These are phyloP conservation scores for Carex pumila DNA, from an alignment of 176 grass and related monocot genomes.

Conservation along the genomic window DNA sequence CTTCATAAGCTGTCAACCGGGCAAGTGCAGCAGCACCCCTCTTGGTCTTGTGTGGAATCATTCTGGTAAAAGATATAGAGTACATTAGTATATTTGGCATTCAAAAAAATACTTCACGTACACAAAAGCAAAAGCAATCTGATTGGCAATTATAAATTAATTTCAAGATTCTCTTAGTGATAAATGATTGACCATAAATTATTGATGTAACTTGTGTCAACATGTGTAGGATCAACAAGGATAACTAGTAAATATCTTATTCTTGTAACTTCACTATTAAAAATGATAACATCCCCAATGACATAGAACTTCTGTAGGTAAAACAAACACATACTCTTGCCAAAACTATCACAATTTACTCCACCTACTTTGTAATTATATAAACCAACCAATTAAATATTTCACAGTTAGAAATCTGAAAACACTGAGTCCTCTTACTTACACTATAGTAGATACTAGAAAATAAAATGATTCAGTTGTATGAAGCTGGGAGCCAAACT, in stretches of 20 bases:
- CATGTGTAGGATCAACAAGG: not conserved
- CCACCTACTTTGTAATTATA: not conserved
- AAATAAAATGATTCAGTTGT: not conserved
- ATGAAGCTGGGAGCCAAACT: not conserved
- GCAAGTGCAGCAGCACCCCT: constrained; percentile 79
- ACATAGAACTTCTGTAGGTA: not conserved
- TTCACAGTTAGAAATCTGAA: not conserved
- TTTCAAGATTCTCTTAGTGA: not conserved
- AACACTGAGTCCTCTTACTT: not conserved
- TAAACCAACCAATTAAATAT: not conserved
- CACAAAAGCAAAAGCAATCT: not conserved
- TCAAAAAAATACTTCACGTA: not conserved
- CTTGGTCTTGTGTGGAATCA: constrained; percentile 98
- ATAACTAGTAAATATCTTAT: not conserved
- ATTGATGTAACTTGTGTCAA: not conserved
- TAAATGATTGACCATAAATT: not conserved
- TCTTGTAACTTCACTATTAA: not conserved
- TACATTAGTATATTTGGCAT: not conserved
- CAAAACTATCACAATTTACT: not conserved
- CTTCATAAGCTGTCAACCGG: constrained; percentile 80
- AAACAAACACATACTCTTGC: not conserved
- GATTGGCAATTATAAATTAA: not conserved
- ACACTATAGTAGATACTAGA: not conserved
- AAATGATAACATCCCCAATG: not conserved
- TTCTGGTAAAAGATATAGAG: constrained; percentile 25